Evolutionary conservation across 2,329 filamentous ascomycete genomes (phyloP).

Genomic region (Waltergamsia citrina): DNA sequence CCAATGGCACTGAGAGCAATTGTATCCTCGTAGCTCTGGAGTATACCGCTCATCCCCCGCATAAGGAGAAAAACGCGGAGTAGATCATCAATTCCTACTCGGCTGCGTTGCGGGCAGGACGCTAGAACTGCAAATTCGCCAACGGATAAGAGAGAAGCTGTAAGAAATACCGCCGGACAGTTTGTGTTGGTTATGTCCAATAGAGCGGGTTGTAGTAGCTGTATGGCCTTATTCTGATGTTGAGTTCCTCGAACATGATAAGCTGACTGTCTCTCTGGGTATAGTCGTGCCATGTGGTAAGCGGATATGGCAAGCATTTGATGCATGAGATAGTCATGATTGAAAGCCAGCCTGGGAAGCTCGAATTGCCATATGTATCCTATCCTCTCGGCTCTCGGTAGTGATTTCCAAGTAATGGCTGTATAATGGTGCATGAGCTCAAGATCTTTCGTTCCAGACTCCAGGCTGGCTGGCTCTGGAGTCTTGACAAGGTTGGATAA

Average conservation of each 20-base stretch:
- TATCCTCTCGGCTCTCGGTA: slow-evolving; percentile 13
- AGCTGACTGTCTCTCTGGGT: slow-evolving; percentile 2
- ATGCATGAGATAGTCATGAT: slow-evolving; percentile 18
- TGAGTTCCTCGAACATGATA: slow-evolving; percentile 18
- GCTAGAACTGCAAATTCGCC: slow-evolving; percentile 17
- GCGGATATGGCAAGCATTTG: slow-evolving; percentile 20
- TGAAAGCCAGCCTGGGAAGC: slow-evolving; percentile 14
- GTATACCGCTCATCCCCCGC: slow-evolving; percentile 18
- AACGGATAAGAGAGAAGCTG: slow-evolving; percentile 20
- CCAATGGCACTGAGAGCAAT: slow-evolving; percentile 2
- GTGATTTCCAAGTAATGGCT: slow-evolving; percentile 15
- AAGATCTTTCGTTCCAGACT: slow-evolving; percentile 20
- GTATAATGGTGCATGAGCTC: slow-evolving; percentile 26
- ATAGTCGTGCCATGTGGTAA: slow-evolving; percentile 16
- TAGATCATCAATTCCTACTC: slow-evolving; percentile 20
- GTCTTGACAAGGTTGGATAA: slow-evolving; percentile 4
- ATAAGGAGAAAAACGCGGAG: slow-evolving; percentile 20
- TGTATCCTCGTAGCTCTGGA: slow-evolving; percentile 12
- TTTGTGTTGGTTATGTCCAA: slow-evolving; percentile 14
- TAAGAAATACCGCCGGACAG: slow-evolving; percentile 21
- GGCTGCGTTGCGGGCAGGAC: slow-evolving; percentile 9
- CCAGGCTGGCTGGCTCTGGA: not conserved
- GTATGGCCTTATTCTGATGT: slow-evolving; percentile 20
- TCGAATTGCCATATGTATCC: slow-evolving; percentile 18
- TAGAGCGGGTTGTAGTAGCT: slow-evolving; percentile 16